Percentiles rank a stretch among this genome's conserved stretches.
phyloP scores from a whole-genome alignment of 2,329 filamentous ascomycete species.

The Fonsecaea multimorphosa region DNA sequence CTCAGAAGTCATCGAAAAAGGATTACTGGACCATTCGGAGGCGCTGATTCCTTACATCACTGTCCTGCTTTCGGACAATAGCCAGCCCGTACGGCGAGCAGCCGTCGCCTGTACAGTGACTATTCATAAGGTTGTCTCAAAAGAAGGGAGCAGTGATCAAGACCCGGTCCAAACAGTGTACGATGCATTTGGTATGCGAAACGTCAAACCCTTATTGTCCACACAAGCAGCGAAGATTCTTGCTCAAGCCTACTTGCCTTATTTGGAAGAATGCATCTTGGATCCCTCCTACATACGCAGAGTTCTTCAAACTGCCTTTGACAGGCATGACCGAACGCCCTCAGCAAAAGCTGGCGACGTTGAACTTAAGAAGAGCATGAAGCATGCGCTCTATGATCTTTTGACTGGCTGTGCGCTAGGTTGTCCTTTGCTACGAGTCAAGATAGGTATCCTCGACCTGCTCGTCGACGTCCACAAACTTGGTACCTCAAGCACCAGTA shows the following conservation, averaged over 20 bases:
- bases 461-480: slow-evolving; percentile 75
- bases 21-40: slow-evolving; percentile 72
- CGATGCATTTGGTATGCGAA: slow-evolving; percentile 23
- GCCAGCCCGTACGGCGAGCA: slow-evolving; percentile 75
- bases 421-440: slow-evolving; percentile 72
- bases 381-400: slow-evolving; percentile 71
- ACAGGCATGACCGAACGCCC: slow-evolving; percentile 51
- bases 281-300: slow-evolving; percentile 74
- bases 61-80: slow-evolving; percentile 74
- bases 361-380: slow-evolving; percentile 67
- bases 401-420: slow-evolving; percentile 73
- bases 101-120: slow-evolving; percentile 71
- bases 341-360: slow-evolving; percentile 48
- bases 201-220: slow-evolving; percentile 28
- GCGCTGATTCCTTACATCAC: slow-evolving; percentile 82
- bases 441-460: slow-evolving; percentile 72
- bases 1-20: slow-evolving; percentile 59
- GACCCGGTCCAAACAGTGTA: slow-evolving; percentile 15
- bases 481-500: slow-evolving; percentile 73
- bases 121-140: slow-evolving; percentile 59
- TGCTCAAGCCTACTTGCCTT: slow-evolving; percentile 71
- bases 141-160: slow-evolving; percentile 47
- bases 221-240: slow-evolving; percentile 61
- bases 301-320: slow-evolving; percentile 66
- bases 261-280: slow-evolving; percentile 83